Evolutionary conservation across 441 rosid genomes (phyloP), one percentile per base, ranked within the genome.

Genomic region (Jatropha multifida): DNA sequence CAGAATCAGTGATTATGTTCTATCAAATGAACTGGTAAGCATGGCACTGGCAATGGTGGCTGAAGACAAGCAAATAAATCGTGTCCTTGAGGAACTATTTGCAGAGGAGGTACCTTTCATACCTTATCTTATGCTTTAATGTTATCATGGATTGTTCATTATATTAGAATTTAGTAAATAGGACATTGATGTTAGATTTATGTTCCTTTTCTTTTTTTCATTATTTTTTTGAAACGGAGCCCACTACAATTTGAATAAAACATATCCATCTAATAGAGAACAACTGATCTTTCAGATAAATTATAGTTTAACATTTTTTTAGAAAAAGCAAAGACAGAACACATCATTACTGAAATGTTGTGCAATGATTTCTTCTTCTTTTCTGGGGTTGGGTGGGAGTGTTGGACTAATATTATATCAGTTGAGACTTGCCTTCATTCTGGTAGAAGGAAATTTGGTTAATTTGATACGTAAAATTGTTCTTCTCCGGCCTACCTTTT

Each of bases 21-120:
- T 94, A 55, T 94, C 97, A 15, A 91, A 94, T 81, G 96, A 91
- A 81, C 83, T 92, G 54, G 97, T 91, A 68, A 91, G 96, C 80
- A 94, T 94, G 97, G 97, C 97, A 68, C 87, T 94, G 27, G 97
- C 97, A 15, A 92, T 90, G 97, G 97, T 94, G 15, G 96, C 97
- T 17, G 94, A 94, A 74, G 97, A 94, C 87, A 90, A 90, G 82
- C 97, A 92, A 86, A 94, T 94, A 74, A 91, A 91, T 81, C 94
- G 92, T 48, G 98, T 90, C 72, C 89, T 91, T 0, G 91, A 93
- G 94, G 97, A 93, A 78, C 89, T 90, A 11, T 90, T 93, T 27
- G 92, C 96, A 1, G 96, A 89, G 79, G 86, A 93, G 88, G 94
- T 93, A 88, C 7, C 49, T n/a, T 64, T 48, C 54, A 26, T n/a